Conservation (phyloP, 2,329 filamentous ascomycete species). For the Ascomycota sp. region DNA sequence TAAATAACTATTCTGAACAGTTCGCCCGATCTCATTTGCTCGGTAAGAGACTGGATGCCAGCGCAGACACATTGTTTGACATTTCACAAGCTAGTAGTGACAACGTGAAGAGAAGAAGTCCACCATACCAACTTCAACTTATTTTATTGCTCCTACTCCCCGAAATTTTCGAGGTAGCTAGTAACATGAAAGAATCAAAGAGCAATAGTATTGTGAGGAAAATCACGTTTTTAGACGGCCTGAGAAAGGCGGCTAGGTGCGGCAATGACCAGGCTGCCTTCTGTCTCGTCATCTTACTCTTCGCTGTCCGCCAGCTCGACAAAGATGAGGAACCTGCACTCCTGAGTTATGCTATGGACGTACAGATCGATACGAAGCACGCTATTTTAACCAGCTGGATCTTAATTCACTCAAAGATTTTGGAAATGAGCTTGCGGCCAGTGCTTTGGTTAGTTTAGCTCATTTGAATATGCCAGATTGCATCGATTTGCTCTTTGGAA, state of each 20-base stretch:
- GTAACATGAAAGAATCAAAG: conserved; percentile 44
- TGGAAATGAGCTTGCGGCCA: conserved; percentile 44
- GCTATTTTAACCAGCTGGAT: conserved; percentile 34
- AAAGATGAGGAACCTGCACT: conserved; percentile 41
- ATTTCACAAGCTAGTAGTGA: conserved; percentile 44
- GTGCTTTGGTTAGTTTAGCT: conserved; percentile 42
- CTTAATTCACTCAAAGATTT: conserved; percentile 21
- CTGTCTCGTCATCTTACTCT: conserved; percentile 40
- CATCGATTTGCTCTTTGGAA: conserved; percentile 33
- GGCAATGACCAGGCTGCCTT: conserved; percentile 47
- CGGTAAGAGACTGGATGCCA: conserved; percentile 41
- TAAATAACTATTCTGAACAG: conserved; percentile 42
- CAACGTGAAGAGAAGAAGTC: conserved; percentile 29
- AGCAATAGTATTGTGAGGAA: conserved; percentile 43
- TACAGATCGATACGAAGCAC: conserved; percentile 47
- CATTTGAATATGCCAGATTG: conserved; percentile 40
- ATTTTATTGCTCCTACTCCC: conserved; percentile 42
- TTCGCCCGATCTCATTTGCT: conserved; percentile 42
- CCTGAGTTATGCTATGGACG: conserved; percentile 47
- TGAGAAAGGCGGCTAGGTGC: conserved; percentile 42
- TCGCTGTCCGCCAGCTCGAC: conserved; percentile 42
- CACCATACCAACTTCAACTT: conserved; percentile 42
- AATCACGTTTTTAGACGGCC: conserved; percentile 40
- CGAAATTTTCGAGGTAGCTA: conserved; percentile 50
- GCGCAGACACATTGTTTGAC: conserved; percentile 47